Evolutionary conservation across 768 basidiomycete species (phyloP).

Genomic region (Termitomyces sp.): DNA sequence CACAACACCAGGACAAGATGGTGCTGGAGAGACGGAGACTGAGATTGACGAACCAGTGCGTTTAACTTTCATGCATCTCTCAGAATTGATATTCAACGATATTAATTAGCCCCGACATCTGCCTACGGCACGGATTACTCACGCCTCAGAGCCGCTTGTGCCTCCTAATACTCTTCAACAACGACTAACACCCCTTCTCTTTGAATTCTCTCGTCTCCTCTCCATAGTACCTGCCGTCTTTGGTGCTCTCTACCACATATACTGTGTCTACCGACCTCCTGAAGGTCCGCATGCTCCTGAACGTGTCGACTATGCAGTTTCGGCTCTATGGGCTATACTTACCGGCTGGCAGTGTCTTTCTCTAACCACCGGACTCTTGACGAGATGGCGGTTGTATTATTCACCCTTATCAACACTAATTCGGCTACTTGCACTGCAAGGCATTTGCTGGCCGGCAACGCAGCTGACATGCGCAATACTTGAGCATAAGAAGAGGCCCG

Average conservation of each 20-base stretch:
- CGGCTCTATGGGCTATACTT: conserved; percentile 71
- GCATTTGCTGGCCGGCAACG: conserved; percentile 95
- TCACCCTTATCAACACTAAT: conserved; percentile 83
- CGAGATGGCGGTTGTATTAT: conserved; percentile 90
- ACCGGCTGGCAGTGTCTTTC: conserved; percentile 88
- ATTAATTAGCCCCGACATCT: conserved; percentile 49
- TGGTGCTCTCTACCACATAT: conserved; percentile 51
- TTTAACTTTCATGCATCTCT: conserved; percentile 4
- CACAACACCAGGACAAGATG: conserved; percentile 51
- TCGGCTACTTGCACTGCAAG: conserved; percentile 87
- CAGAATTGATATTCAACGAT: background rate
- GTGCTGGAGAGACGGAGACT: conserved; percentile 76
- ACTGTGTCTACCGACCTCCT: conserved; percentile 43
- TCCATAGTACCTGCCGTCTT: conserved; percentile 69
- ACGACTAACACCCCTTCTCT: conserved; percentile 53
- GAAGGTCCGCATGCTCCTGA: conserved; percentile 29
- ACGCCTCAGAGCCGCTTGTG: conserved; percentile 42
- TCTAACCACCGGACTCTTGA: conserved; percentile 83
- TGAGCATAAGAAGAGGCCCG: conserved; percentile 62
- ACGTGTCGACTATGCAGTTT: conserved; percentile 60
- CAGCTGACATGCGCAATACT: conserved; percentile 77
- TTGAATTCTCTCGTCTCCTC: conserved; percentile 64
- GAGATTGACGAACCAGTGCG: conserved; percentile 74
- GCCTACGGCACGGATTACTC: conserved; percentile 61
- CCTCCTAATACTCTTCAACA: conserved; percentile 42